Conservation (phyloP, 192 early-diverging fungal species). For the Umbelopsis ramanniana region DNA sequence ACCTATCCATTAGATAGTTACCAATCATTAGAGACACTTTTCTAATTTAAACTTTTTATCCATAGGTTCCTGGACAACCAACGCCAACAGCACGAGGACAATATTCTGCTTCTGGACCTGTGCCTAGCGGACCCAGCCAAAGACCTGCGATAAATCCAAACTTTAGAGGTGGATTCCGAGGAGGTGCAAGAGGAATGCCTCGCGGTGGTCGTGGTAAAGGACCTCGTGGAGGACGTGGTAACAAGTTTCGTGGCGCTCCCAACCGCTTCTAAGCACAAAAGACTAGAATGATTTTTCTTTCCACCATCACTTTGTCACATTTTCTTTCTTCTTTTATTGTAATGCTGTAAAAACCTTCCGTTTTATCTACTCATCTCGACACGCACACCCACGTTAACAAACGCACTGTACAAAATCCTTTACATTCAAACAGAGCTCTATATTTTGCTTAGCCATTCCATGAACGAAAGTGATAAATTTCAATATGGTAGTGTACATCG, state of each 20-base stretch:
- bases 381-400: neutral
- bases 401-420: slow-evolving; percentile 10
- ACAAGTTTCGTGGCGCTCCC: slow-evolving; percentile 8
- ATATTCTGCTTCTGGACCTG: neutral
- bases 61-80: neutral
- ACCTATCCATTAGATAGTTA: neutral
- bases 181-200: slow-evolving; percentile 6
- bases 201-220: slow-evolving; percentile 3
- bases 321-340: neutral
- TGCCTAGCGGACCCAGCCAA: neutral
- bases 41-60: too few relatives aligned
- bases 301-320: neutral
- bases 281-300: neutral
- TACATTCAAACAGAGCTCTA: neutral
- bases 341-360: neutral
- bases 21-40: neutral
- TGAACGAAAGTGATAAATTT: neutral
- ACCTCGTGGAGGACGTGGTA: slow-evolving; percentile 9
- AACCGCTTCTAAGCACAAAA: neutral
- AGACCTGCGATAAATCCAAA: slow-evolving; percentile 9
- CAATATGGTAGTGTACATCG: neutral
- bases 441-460: neutral
- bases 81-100: slow-evolving; percentile 6
- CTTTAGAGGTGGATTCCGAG: slow-evolving; percentile 15
- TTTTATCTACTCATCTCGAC: neutral